A percentile compares a stretch with the other conserved stretches of the same genome.
These are phyloP conservation scores for Cucumis cinereus DNA, from an alignment of 306 rosid genomes.

Conservation along the genomic window DNA sequence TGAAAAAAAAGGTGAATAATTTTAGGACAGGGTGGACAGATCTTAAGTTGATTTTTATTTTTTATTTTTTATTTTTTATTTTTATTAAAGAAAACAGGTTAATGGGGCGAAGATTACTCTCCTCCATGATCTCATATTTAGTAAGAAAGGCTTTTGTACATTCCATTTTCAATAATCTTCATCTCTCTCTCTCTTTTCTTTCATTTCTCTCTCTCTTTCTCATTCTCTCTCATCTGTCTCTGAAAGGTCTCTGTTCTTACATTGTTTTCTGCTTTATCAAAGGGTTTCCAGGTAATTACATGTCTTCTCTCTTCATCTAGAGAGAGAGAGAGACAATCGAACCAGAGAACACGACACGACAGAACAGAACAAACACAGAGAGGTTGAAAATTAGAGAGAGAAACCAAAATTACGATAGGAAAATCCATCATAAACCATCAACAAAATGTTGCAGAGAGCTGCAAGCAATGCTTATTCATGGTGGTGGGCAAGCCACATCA, in stretches of 20 bases:
- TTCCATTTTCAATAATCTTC: conserved; percentile 8
- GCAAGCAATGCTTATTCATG: conserved; percentile 99
- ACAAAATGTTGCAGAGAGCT: conserved; percentile 85
- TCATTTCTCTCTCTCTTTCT: not conserved
- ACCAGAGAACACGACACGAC: conserved; percentile 5
- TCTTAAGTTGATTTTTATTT: not conserved
- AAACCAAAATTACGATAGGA: not conserved
- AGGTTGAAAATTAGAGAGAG: conserved; percentile 12
- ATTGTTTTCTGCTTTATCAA: not conserved
- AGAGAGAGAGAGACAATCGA: conserved; percentile 12
- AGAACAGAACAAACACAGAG: conserved; percentile 9
- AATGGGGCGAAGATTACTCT: conserved; percentile 63
- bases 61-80: no score
- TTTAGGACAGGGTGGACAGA: not conserved
- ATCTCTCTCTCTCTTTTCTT: not conserved
- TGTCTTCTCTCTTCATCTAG: conserved; percentile 28
- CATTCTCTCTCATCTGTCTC: not conserved
- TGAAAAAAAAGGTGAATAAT: not conserved
- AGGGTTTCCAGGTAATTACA: conserved; percentile 19
- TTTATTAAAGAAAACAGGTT: conserved; percentile 13
- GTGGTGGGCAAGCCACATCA: conserved; percentile 99
- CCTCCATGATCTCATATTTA: conserved; percentile 63
- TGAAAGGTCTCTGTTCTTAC: not conserved
- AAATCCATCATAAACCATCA: not conserved
- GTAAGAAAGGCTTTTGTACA: conserved; percentile 19